Evolutionary conservation across 257 asterid species (phyloP), one percentile per base, ranked within the genome.

Genomic region (Hygrophila difformis): DNA sequence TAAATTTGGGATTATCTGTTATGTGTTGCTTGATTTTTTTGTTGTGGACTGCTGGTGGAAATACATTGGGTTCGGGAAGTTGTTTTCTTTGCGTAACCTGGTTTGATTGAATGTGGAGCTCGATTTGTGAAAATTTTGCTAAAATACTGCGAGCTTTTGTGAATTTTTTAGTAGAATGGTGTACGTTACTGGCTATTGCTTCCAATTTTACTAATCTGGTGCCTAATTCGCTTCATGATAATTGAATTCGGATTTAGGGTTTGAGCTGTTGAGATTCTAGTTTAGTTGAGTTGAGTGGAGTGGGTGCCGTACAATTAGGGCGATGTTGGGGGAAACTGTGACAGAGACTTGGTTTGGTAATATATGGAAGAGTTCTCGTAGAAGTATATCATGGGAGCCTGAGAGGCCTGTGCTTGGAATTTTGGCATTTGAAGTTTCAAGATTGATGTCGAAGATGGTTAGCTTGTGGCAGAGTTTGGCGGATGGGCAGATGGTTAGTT

Each of bases 401-500:
- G 80, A 77, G 58, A 85, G 63, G 60, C 61, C 65, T 7, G 55
- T 41, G 48, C 40, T 73, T 16, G 96, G 91, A 17, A 69, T 89
- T 65, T 53, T 89, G 67, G 70, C 93, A 19, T 82, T 79, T 59
- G 96, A 85, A 55, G 66, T 77, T 26, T 82, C 93, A 0, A 71
- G 71, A 39, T 68, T 89, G 73, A 82, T 85, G 93, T 79, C 91
- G 1, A 85, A 82, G 51, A 65, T 89, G 57, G 83, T 72, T 34
- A 63, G 59, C 52, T 18, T 89, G 45, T 85, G 96, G 96, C 84
- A 77, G 10, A 71, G 73, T 49, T 61, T 89, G 12, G 49, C 70
- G 48, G 87, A 82, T 35, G 62, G 73, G 18, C 80, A 70, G 28
- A 56, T 89, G 16, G 34, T 47, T 51, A 75, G 76, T 44, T 56